Evolutionary conservation across 108 stramenopile genomes (phyloP).

Genomic region (Skeletonema marinoi): DNA sequence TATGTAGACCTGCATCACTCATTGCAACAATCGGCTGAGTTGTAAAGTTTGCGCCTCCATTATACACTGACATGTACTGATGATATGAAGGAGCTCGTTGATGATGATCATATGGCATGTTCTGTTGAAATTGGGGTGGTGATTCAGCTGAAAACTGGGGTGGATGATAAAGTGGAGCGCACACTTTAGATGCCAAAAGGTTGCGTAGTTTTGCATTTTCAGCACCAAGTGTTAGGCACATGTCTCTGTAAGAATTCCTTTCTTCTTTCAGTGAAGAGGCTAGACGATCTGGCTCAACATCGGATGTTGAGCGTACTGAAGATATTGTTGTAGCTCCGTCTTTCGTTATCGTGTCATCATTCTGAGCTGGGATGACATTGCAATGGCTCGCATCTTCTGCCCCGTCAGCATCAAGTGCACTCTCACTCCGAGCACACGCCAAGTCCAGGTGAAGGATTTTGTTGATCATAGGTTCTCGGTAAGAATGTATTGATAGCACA

Average conservation of each 20-base stretch:
- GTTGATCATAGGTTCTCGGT: conserved; percentile 32
- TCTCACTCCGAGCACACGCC: conserved; percentile 69
- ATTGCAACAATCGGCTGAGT: conserved; percentile 60
- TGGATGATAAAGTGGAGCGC: conserved; percentile 45
- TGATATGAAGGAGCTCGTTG: conserved; percentile 2
- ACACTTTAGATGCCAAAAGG: conserved; percentile 65
- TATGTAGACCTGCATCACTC: conserved; percentile 85
- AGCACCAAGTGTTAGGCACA: conserved; percentile 82
- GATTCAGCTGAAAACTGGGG: conserved; percentile 47
- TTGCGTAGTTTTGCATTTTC: conserved; percentile 84
- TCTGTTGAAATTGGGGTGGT: conserved; percentile 49
- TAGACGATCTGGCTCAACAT: conserved; percentile 50
- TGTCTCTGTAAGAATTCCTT: conserved; percentile 73
- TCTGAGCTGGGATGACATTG: conserved; percentile 45
- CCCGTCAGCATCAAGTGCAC: conserved; percentile 51
- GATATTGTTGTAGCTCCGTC: conserved; percentile 79
- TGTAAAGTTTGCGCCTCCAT: conserved; percentile 15
- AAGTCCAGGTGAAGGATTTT: conserved; percentile 39
- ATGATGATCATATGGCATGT: background rate
- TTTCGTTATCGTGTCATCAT: conserved; percentile 56
- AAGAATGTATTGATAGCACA: conserved; percentile 24
- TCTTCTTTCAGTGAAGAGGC: conserved; percentile 64
- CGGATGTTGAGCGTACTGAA: conserved; percentile 63
- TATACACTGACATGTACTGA: conserved; percentile 22
- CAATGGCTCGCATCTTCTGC: conserved; percentile 53